A percentile compares a stretch with the other conserved stretches of the same genome.
These are phyloP conservation scores for Cordyceps javanica DNA, from an alignment of 2,329 filamentous ascomycete genomes.

Conservation along the genomic window DNA sequence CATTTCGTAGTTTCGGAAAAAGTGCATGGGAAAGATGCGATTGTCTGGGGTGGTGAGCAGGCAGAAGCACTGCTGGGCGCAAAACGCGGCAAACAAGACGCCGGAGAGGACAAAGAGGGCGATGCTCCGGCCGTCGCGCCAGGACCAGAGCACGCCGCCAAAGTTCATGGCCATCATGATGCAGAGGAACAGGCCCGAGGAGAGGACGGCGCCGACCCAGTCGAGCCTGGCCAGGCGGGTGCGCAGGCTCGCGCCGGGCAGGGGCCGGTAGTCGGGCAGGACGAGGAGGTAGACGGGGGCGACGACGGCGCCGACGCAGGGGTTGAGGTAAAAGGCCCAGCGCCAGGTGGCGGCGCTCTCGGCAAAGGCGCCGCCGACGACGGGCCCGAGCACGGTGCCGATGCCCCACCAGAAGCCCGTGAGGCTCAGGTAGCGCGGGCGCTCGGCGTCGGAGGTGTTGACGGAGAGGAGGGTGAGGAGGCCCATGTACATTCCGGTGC, in stretches of 20 bases:
- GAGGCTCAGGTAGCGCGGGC: conserved; percentile 19
- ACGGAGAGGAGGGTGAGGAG: conserved; percentile 20
- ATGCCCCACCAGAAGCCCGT: conserved; percentile 32
- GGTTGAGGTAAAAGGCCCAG: conserved; percentile 39
- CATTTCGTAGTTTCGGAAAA: conserved; percentile 32
- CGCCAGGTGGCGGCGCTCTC: conserved; percentile 34
- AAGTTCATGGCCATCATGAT: conserved; percentile 41
- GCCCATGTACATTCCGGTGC: conserved; percentile 32
- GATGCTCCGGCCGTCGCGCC: conserved; percentile 36
- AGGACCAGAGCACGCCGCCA: conserved; percentile 39
- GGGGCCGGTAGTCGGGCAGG: conserved; percentile 18
- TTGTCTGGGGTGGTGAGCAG: conserved; percentile 16
- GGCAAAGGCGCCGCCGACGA: conserved; percentile 39
- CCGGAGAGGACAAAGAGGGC: conserved; percentile 36
- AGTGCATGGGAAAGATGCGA: conserved; percentile 41
- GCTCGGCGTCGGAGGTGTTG: conserved; percentile 20
- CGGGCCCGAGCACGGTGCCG: conserved; percentile 40
- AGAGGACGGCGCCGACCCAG: conserved; percentile 35
- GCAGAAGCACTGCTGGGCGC: conserved; percentile 28
- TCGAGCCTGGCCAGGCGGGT: conserved; percentile 30
- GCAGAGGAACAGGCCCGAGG: conserved; percentile 30
- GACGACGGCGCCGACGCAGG: conserved; percentile 32
- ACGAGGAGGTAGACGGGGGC: conserved; percentile 19
- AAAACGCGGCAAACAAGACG: conserved; percentile 26
- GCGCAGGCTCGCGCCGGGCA: conserved; percentile 16